These are phyloP conservation scores for Euryodendron excelsum DNA, from an alignment of 148 eudicot genomes.

Conservation along the genomic window DNA sequence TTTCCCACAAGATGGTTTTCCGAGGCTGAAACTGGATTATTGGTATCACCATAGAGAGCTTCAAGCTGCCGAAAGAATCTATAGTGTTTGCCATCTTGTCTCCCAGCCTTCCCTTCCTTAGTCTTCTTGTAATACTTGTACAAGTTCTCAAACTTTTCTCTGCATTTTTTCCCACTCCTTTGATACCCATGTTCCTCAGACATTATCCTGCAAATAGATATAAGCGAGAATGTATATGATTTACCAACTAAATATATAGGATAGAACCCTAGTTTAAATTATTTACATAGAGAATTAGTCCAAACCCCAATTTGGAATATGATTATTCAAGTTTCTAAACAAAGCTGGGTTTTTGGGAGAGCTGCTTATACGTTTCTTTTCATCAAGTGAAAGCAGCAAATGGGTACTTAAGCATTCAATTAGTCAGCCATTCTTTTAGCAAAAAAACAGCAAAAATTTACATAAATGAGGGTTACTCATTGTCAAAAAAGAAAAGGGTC, in stretches of 20 bases:
- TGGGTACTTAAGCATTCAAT: background rate
- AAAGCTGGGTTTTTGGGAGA: background rate
- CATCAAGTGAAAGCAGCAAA: background rate
- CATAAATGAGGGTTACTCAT: background rate
- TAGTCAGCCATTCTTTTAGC: background rate
- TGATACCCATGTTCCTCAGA: slow-evolving; percentile 92
- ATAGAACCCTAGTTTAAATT: slow-evolving; percentile 35
- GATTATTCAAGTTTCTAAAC: background rate
- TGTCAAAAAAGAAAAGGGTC: background rate
- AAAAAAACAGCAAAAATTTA: background rate
- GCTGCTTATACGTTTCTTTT: background rate
- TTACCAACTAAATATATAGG: background rate
- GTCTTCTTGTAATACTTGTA: slow-evolving; percentile 99
- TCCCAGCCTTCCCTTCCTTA: slow-evolving; percentile 92
- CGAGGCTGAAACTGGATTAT: slow-evolving; percentile 17
- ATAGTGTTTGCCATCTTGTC: slow-evolving; percentile 96
- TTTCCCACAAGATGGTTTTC: slow-evolving; percentile 25
- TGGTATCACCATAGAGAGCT: slow-evolving; percentile 65
- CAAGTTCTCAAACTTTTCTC: slow-evolving; percentile 93
- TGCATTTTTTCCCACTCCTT: slow-evolving; percentile 97
- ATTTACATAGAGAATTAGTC: background rate
- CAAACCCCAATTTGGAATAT: background rate
- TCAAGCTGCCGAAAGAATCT: slow-evolving; percentile 92
- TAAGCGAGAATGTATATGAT: too few relatives aligned
- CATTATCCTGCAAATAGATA: slow-evolving; percentile 60